Base-by-base conservation (phyloP, 208 protist species). In the Acanthamoeba castellanii region DNA sequence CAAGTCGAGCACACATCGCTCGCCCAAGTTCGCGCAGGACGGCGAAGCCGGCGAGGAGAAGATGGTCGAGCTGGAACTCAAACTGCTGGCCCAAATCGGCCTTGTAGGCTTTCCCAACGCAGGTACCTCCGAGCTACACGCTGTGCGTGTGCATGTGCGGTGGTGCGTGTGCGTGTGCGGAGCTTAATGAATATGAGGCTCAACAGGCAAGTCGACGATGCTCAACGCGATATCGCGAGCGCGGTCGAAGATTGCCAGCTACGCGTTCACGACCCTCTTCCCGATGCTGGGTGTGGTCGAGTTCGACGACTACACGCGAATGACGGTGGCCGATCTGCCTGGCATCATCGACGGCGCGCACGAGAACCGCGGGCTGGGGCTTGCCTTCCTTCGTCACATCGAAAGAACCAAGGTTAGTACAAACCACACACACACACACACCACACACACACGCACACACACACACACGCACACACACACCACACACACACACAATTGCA, bases 41-140 rank as follows among this genome's bases (percentile, higher is more conserved):
- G 96, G 96, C 47, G 89, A 97, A 32, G 9, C 52, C 16, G 96
- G 96, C 57, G 94, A 97, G 45, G 25, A 93, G 16, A 90, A 88
- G 47, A 61, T 66, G 18, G 30, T 97, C 20, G 66, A 96, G 37
- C 57, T 98, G 1, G 97, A 98, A 82, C 90, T 98, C 3, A 97
- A 98, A 93, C 95, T 95, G 6, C 93, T 98, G 52, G 97, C 97
- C 20, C 97, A 98, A 37, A 94, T 98, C 74, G 97, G 97, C 16
- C 95, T 98, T 6, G 97, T 98, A 2, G 97, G 97, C 25, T 96
- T 97, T 30, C 97, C 97, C 3, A 98, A 98, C 88, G 97, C 97
- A 20, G 97, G 97, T 42, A 97, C 25, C 96, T 90, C 2, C 50
- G 96, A 20, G 42, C 97, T 3, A 61, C 37, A 1, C 55, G 50